A percentile compares a stretch with the other conserved stretches of the same genome.
phyloP scores from a whole-genome alignment of 257 asterid genomes.

The Capsicum rhomboideum region DNA sequence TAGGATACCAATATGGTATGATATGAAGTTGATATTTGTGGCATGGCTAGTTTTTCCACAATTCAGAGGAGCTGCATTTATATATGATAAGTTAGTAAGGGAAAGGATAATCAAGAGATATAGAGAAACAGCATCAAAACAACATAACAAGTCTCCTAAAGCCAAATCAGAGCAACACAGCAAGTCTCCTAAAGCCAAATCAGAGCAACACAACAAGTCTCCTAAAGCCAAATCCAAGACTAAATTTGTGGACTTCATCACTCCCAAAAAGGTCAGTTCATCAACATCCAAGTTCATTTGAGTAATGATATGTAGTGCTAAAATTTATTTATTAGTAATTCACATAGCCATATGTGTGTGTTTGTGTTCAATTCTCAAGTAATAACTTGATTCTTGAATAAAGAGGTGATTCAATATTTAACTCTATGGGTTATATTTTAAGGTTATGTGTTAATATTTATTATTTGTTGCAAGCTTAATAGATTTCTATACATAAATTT shows the following conservation, averaged over 20 bases:
- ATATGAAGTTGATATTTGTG: slow-evolving; percentile 58
- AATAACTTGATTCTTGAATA: no score
- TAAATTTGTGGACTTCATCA: slow-evolving; percentile 40
- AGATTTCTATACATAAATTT: no score
- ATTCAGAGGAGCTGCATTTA: slow-evolving; percentile 71
- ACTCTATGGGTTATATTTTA: no score
- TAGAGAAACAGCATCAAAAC: slow-evolving; percentile 12
- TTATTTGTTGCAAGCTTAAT: no score
- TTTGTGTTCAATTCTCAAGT: no score
- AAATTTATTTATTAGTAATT: no score
- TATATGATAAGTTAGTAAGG: slow-evolving; percentile 64
- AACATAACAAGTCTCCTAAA: slow-evolving; percentile 11
- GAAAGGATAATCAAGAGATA: slow-evolving; percentile 49
- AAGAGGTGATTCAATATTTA: no score
- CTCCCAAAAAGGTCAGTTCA: slow-evolving; percentile 33
- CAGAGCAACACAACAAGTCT: slow-evolving; percentile 4
- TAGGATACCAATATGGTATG: slow-evolving; percentile 84
- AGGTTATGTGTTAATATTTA: no score
- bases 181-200: slow-evolving; percentile 21
- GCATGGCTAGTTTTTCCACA: slow-evolving; percentile 85
- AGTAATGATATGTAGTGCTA: no score
- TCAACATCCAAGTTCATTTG: no score
- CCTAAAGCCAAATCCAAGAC: slow-evolving; percentile 20
- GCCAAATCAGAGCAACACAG: slow-evolving; percentile 8
- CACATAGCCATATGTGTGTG: no score